Conservation (phyloP, 768 basidiomycete genomes). For the Agaricus sinodeliciosus region DNA sequence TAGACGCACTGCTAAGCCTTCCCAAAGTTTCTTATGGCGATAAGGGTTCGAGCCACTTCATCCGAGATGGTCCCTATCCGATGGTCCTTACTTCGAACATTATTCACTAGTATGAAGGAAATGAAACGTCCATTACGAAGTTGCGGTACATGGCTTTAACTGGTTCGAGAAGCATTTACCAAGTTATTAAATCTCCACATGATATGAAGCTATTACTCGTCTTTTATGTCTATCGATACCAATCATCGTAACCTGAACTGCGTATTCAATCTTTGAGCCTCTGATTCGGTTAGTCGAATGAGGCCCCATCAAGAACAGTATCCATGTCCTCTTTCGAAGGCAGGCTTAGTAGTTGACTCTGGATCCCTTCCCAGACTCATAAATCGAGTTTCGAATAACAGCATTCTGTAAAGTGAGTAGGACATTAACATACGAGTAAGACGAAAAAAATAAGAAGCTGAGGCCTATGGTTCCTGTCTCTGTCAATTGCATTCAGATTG, state of each 20-base stretch:
- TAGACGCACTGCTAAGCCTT: too few species aligned
- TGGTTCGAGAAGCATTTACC: neutral
- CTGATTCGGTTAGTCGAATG: slow-evolving; percentile 44
- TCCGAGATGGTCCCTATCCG: too few species aligned
- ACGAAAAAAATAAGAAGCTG: too few species aligned
- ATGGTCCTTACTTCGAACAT: too few species aligned
- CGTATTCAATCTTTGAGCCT: slow-evolving; percentile 24
- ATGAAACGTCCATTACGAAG: too few species aligned
- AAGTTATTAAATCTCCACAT: neutral
- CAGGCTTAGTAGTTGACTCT: slow-evolving; percentile 35
- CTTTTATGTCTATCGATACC: neutral
- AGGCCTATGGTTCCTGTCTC: slow-evolving; percentile 65
- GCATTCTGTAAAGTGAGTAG: slow-evolving; percentile 51
- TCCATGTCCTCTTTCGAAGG: slow-evolving; percentile 53
- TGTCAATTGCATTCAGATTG: too few species aligned
- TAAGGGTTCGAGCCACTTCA: too few species aligned
- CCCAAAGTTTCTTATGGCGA: too few species aligned
- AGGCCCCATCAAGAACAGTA: slow-evolving; percentile 61
- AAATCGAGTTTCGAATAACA: slow-evolving; percentile 51
- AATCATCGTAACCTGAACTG: slow-evolving; percentile 25
- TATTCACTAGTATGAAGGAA: too few species aligned
- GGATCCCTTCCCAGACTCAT: slow-evolving; percentile 19
- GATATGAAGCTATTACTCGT: neutral
- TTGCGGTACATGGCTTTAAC: too few species aligned
- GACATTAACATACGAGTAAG: slow-evolving; percentile 53